Base-by-base conservation (phyloP, 31 red algal species). In the Odonthalia washingtoniensis region DNA sequence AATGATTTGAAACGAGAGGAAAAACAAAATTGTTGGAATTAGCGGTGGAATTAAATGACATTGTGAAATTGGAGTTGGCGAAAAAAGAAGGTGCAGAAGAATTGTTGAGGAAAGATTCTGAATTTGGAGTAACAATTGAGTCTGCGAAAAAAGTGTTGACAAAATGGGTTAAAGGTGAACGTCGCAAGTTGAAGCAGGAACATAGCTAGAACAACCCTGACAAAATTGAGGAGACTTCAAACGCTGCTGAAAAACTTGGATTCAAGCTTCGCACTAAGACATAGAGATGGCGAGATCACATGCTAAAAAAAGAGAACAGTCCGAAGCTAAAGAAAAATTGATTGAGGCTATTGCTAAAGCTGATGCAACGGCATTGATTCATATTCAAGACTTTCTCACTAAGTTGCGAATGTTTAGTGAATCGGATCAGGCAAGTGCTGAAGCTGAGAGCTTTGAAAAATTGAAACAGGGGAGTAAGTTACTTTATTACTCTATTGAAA, bases 121-220 rank as follows among this genome's bases (percentile, higher is more conserved):
- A 70, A 4, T 69, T 92, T 0, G 76, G 70, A 34, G 33, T 17
- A 26, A 82, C 84, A 2, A 82, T 92, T 45, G 91, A 96, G 65
- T 28, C 60, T 30, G 87, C 74, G 40, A 96, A 92, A 67, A 96
- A 96, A 60, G 78, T 90, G 3, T 82, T 95, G 65, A 40, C 80
- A 27, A 99, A 94, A 80, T 70, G 84, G n/a, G 63, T 96, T 5
- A 95, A 95, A 49, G 53, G 45, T 9, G 94, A 96, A 61, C 69
- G 97, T 0, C 92, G 95, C 18, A 89, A 89, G 41, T 62, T 99
- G 34, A 49, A 91, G 33, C 94, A 95, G 69, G 93, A 84, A n/a
- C 80, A 85, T 63, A 93, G 85, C 37, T 62, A 53, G 24, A 89
- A 89, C 4, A 93, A 98, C 46, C 77, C 81, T 16, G 72, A 38